These are phyloP conservation scores for Quercus lobata DNA, from an alignment of 331 rosid genomes.

Conservation along the genomic window DNA sequence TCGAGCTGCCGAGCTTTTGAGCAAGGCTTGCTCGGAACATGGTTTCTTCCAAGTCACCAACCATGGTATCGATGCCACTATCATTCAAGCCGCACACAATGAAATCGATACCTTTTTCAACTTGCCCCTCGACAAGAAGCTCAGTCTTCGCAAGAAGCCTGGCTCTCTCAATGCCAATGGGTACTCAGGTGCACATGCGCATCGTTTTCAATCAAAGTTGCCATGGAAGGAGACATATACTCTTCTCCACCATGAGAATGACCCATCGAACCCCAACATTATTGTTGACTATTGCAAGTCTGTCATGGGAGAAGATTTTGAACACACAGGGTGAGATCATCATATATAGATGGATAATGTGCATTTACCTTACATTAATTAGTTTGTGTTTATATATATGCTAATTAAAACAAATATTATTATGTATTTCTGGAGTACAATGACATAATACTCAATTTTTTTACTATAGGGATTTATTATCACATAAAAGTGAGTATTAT, in stretches of 20 bases:
- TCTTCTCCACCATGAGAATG: background rate
- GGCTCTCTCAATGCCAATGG: constrained; percentile 19
- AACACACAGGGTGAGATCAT: constrained; percentile 31
- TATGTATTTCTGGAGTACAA: too few relatives aligned
- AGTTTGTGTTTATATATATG: too few relatives aligned
- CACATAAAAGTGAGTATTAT: too few relatives aligned
- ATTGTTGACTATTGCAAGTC: constrained; percentile 35
- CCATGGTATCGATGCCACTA: constrained; percentile 37
- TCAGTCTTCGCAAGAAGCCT: constrained; percentile 22
- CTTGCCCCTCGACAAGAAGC: constrained; percentile 27
- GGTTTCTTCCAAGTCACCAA: constrained; percentile 48
- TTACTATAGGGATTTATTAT: too few relatives aligned
- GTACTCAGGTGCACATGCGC: constrained; percentile 53
- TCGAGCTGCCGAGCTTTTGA: constrained; percentile 25
- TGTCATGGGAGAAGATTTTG: constrained; percentile 30
- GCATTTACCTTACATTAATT: background rate
- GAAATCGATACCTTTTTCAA: constrained; percentile 35
- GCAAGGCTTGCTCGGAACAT: constrained; percentile 32
- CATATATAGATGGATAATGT: background rate
- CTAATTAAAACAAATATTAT: too few relatives aligned
- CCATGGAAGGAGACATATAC: constrained; percentile 58
- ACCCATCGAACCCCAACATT: background rate
- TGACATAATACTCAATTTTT: too few relatives aligned
- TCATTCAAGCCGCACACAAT: constrained; percentile 29
- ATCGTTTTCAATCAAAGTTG: constrained; percentile 37